phyloP scores from a whole-genome alignment of 2,329 filamentous ascomycete species.

The Dactylellina sp. region DNA sequence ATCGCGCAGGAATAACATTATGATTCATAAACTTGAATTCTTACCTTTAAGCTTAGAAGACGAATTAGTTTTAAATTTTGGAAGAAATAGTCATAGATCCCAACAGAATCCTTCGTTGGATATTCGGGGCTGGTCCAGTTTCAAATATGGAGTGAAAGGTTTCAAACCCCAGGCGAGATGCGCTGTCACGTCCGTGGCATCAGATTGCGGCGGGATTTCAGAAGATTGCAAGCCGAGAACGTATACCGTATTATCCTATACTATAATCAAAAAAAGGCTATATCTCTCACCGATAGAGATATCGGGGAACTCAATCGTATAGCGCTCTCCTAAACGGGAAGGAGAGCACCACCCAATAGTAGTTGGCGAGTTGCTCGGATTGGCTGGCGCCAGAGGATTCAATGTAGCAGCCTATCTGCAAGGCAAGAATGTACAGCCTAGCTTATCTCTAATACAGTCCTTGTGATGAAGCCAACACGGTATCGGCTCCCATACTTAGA shows the following conservation, averaged over 20 bases:
- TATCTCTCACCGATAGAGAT: neutral
- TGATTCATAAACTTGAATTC: no score
- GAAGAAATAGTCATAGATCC: no score
- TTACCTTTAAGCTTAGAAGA: no score
- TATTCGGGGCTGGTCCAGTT: neutral
- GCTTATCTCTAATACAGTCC: neutral
- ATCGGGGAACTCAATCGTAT: neutral
- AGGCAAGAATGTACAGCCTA: neutral
- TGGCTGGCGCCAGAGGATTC: neutral
- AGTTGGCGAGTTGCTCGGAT: neutral
- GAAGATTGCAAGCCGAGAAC: neutral
- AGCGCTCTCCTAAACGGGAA: slow-evolving; percentile 8
- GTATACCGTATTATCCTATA: neutral
- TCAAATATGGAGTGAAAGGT: neutral
- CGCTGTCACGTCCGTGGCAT: neutral
- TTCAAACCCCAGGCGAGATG: neutral
- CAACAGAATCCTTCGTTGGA: no score
- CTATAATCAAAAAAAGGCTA: neutral
- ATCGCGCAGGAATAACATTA: no score
- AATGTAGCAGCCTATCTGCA: slow-evolving; percentile 13
- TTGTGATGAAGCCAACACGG: neutral
- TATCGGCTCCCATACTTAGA: neutral
- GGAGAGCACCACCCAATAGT: neutral
- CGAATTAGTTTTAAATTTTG: no score
- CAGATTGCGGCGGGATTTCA: neutral